phyloP scores from a whole-genome alignment of 345 rosid genomes.

The Aegle marmelos region DNA sequence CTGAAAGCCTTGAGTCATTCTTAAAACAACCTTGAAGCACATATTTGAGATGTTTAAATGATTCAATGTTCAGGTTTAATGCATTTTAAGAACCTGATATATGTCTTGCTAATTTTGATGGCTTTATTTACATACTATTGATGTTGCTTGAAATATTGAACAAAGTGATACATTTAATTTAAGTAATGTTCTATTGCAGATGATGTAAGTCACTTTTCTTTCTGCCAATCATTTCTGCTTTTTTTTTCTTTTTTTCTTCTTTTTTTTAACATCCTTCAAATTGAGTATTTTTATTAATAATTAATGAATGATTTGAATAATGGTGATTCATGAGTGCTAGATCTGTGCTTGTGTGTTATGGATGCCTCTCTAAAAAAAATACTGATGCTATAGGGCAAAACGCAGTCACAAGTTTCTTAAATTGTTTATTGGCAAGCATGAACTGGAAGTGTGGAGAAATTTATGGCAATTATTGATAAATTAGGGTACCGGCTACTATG shows the following conservation, averaged over 20 bases:
- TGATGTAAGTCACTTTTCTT: background rate
- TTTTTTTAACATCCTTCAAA: too few relatives aligned
- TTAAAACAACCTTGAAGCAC: background rate
- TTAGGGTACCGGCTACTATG: background rate
- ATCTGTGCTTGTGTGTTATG: background rate
- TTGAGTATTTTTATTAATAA: background rate
- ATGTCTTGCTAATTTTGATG: constrained; percentile 3
- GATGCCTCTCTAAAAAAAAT: background rate
- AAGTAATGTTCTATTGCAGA: background rate
- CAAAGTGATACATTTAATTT: background rate
- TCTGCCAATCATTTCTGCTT: too few relatives aligned
- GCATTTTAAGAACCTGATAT: background rate
- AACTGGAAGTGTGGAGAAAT: background rate
- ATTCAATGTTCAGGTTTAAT: background rate
- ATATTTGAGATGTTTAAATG: background rate
- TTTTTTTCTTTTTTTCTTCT: background rate
- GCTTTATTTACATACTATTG: background rate
- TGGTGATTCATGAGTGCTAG: background rate
- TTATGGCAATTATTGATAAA: background rate
- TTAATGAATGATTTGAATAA: background rate
- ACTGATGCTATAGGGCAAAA: background rate
- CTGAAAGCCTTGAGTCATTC: background rate
- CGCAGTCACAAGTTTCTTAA: background rate
- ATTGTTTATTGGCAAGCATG: background rate
- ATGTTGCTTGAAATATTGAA: background rate